Percentiles rank a stretch among this genome's conserved stretches.
Conservation (phyloP, 2,329 filamentous ascomycete species). For the Cladosporium sp. region DNA sequence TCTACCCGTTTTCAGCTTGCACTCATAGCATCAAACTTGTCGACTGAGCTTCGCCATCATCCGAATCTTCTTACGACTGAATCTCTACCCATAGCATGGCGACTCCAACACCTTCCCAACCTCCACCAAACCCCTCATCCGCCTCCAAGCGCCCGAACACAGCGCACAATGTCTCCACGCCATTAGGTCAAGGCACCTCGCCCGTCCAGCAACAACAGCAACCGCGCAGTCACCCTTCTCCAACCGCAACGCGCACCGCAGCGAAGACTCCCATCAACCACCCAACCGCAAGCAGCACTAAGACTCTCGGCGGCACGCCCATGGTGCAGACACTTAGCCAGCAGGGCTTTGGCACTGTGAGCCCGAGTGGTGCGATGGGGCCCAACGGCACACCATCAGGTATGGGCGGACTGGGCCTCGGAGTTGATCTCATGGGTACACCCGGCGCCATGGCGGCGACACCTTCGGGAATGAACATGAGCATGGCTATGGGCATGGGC, state of each 20-base stretch:
- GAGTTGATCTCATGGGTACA: conserved; percentile 30
- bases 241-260: conserved; percentile 26
- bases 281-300: conserved; percentile 19
- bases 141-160: conserved; percentile 26
- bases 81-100: too few relatives aligned
- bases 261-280: conserved; percentile 30
- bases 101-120: conserved; percentile 22
- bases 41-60: too few relatives aligned
- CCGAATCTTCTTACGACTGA: too few relatives aligned
- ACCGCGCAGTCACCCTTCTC: conserved; percentile 26
- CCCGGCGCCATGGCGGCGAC: conserved; percentile 37
- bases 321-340: conserved; percentile 32
- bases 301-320: conserved; percentile 27
- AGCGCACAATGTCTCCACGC: conserved; percentile 25
- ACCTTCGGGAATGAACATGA: conserved; percentile 15
- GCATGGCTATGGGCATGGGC: conserved; percentile 28
- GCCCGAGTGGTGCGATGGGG: conserved; percentile 21
- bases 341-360: conserved; percentile 22
- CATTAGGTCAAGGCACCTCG: conserved; percentile 38
- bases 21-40: too few relatives aligned
- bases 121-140: conserved; percentile 19
- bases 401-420: conserved; percentile 24
- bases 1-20: too few relatives aligned
- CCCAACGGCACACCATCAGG: conserved; percentile 26
- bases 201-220: conserved; percentile 23